Base-by-base conservation (phyloP, 805 yeast species). In the Nakazawaea ambrosiae region DNA sequence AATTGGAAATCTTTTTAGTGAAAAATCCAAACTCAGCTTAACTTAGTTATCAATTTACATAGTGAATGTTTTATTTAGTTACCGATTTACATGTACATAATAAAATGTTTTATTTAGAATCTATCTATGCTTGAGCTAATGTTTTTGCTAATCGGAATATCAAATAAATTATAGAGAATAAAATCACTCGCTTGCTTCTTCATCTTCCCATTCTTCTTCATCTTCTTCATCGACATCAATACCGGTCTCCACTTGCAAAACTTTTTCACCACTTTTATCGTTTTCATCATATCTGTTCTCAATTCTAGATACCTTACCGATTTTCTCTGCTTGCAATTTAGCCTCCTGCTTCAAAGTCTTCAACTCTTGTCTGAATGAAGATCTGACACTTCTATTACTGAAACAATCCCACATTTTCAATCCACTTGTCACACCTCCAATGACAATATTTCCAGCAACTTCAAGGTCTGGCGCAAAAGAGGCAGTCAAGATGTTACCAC, bases 331-430 rank as follows among this genome's bases (percentile, higher is more conserved):
- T 43, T 71, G 78, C 27, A 60, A 68, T 49, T 73, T 70, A 15
- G 90, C 90, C 31, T 50, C 51, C 10, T 45, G 49, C 61, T 81
- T 86, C 35, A 82, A 57, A 2, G 53, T 55, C 36, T 57, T 63
- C 54, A 85, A 64, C 42, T 80, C 81, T 9, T 63, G 68, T 33
- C 70, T 73, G 60, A 90, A 81, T 3, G 82, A 63, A 33, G 66
- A 66, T 51, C 96, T 74, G 15, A 89, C 89, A 12, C 90, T 70
- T 44, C 75, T 66, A 63, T 92, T 92, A 37, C 86, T 74, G 57
- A 89, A 83, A 7, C 80, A 71, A 61, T 92, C 97, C 95, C 97
- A 92, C 64, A 92, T 73, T 64, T 88, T 89, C 58, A 92, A 66
- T 11, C 83, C 81, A 14, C 88, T 81, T 36, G 72, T 70, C 30